These are phyloP conservation scores for Lactarius vividus DNA, from an alignment of 768 basidiomycete species.

Conservation along the genomic window DNA sequence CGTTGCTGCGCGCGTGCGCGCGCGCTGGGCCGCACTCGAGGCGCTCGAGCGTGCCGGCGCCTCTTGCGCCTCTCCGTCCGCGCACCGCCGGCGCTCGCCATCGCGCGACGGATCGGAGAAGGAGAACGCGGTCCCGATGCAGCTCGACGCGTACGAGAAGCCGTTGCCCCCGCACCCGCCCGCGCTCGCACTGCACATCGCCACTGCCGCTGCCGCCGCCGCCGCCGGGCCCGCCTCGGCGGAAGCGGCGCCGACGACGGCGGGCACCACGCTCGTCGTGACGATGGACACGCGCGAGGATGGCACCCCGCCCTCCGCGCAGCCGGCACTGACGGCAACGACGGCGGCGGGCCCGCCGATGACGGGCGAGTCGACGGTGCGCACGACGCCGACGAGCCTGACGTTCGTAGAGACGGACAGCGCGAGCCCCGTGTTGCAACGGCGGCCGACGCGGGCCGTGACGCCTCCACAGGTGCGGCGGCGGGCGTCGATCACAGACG, in stretches of 20 bases:
- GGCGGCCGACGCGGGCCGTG: slow-evolving; percentile 13
- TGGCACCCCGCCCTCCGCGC: background rate
- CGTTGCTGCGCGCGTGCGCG: slow-evolving; percentile 24
- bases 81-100: background rate
- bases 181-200: slow-evolving; percentile 8
- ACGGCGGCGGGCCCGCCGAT: background rate
- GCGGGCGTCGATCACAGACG: slow-evolving; percentile 19
- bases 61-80: background rate
- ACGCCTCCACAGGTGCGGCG: slow-evolving; percentile 20
- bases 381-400: slow-evolving; percentile 21
- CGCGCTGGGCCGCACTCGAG: slow-evolving; percentile 26
- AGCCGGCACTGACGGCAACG: background rate
- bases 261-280: background rate
- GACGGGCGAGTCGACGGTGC: slow-evolving; percentile 15
- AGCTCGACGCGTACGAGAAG: slow-evolving; percentile 19
- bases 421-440: background rate
- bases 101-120: background rate
- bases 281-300: background rate
- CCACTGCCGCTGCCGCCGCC: background rate
- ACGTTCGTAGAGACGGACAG: slow-evolving; percentile 20
- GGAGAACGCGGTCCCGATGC: slow-evolving; percentile 12
- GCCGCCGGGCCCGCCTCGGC: background rate
- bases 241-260: background rate
- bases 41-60: slow-evolving; percentile 16
- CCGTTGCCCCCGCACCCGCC: slow-evolving; percentile 19